Base-by-base conservation (phyloP, 495 filamentous ascomycete genomes). In the Penicillium parvum region DNA sequence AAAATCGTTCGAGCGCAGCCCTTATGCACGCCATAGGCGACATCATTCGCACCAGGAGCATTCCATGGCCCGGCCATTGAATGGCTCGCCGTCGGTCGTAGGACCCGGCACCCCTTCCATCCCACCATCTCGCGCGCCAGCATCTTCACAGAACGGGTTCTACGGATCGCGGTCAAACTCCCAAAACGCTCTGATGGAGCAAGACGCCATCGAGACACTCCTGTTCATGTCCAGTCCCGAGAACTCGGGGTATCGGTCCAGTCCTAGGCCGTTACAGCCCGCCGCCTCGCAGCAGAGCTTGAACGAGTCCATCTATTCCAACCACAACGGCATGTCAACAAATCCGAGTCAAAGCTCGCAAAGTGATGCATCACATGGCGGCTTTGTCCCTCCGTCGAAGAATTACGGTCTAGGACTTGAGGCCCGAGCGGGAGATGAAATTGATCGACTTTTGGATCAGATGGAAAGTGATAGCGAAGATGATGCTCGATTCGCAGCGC, bases 181-280 rank as follows among this genome's bases (percentile, higher is more conserved):
- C 27, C 72, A 81, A 28, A 86, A 86, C 41, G 80, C 83, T 12
- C 72, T 77, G 15, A 82, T 84, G 53, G 88, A 95, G 53, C 79
- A 89, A 52, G 88, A 92, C 50, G 88, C 88, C n/a, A 82, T 94
- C 16, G 88, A 95, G 54, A 86, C 85, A 0, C 66, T 94, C 17
- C 69, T 94, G 15, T 90, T 88, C 64, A 89, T 95, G 85, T 86
- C 84, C 43, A 90, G 86, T 49, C 88, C 88, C 0, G 83, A 80
- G 9, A 86, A 89, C 55, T 84, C 86, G 3, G 76, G 75, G 4
- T 68, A 71, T 34, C 64, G 64, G 23, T 56, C 69, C 5, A 71
- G 60, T 40, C 63, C 68, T 8, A 44, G 61, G 17, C 54, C 46
- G 1, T 43, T 52, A 8, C 62, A 59, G 28, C 51, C 50, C 19